Percentiles rank a stretch among this genome's conserved stretches.
phyloP scores from a whole-genome alignment of 805 yeast species.

The Spathaspora gorwiae region DNA sequence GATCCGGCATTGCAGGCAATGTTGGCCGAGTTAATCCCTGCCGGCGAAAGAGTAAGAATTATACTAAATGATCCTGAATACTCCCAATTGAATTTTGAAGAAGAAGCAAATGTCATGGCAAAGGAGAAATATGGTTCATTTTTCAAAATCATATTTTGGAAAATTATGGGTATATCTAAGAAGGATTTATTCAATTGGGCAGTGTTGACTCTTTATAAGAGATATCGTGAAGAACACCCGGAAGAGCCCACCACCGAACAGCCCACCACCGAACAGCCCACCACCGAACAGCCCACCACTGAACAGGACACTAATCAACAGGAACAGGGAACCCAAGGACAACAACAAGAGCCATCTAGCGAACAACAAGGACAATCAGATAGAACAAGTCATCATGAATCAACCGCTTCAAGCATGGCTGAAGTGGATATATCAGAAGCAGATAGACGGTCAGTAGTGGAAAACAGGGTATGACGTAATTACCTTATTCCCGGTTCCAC shows the following conservation, averaged over 20 bases:
- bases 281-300: constrained; percentile 3
- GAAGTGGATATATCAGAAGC: constrained; percentile 4
- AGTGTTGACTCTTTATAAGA: constrained; percentile 23
- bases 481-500: too few relatives aligned
- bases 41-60: constrained; percentile 39
- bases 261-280: neutral
- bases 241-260: constrained; percentile 2
- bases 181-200: constrained; percentile 50
- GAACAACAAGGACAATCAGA: neutral
- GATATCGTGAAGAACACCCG: constrained; percentile 10
- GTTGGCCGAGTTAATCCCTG: constrained; percentile 38
- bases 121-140: constrained; percentile 24
- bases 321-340: neutral
- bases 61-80: constrained; percentile 31
- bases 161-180: constrained; percentile 49
- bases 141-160: constrained; percentile 45
- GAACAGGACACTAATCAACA: neutral
- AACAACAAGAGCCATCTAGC: neutral
- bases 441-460: constrained; percentile 3
- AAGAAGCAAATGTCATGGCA: constrained; percentile 38
- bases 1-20: constrained; percentile 34
- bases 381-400: neutral
- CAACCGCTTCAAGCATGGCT: neutral
- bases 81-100: constrained; percentile 39
- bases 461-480: constrained; percentile 5